A percentile compares a stretch with the other conserved stretches of the same genome.
These are phyloP conservation scores for Globisporangium emineosum DNA, from an alignment of 352 stramenopile species.

Conservation along the genomic window DNA sequence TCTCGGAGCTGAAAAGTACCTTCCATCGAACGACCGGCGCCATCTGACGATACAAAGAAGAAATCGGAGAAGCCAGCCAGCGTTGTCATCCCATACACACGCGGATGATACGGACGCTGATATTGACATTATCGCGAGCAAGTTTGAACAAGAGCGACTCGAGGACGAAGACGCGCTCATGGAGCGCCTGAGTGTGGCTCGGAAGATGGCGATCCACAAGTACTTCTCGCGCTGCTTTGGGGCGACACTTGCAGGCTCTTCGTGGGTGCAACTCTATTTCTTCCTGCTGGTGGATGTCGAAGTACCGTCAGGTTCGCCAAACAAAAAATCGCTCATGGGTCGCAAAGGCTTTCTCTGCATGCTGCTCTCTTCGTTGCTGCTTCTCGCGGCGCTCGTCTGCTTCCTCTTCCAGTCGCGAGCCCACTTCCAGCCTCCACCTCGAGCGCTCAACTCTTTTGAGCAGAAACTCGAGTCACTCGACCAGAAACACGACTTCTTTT, in stretches of 20 bases:
- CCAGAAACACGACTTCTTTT: conserved; percentile 16
- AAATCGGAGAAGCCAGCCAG: not conserved
- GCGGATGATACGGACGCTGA: conserved; percentile 5
- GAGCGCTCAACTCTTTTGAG: conserved; percentile 19
- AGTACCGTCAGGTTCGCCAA: conserved; percentile 1
- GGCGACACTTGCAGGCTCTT: conserved; percentile 36
- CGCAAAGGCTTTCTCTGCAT: conserved; percentile 30
- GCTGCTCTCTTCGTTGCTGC: conserved; percentile 33
- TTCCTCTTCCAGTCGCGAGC: conserved; percentile 50
- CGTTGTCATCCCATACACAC: not conserved
- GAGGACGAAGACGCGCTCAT: not conserved
- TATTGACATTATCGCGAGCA: conserved; percentile 8
- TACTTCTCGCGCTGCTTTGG: conserved; percentile 47
- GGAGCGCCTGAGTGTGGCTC: conserved; percentile 1
- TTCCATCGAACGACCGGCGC: conserved; percentile 3
- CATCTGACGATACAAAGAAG: not conserved
- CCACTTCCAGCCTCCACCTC: conserved; percentile 15
- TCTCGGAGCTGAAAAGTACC: conserved; percentile 32
- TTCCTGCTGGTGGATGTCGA: conserved; percentile 47
- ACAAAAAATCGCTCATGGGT: conserved; percentile 4
- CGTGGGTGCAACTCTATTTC: conserved; percentile 52
- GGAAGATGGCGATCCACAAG: conserved; percentile 14
- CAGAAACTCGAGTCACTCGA: conserved; percentile 34
- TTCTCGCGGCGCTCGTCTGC: conserved; percentile 36
- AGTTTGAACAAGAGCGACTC: conserved; percentile 1